A percentile compares a stretch with the other conserved stretches of the same genome.
phyloP scores from a whole-genome alignment of 139 green algal genomes.

The Chlamydomonas sp. region DNA sequence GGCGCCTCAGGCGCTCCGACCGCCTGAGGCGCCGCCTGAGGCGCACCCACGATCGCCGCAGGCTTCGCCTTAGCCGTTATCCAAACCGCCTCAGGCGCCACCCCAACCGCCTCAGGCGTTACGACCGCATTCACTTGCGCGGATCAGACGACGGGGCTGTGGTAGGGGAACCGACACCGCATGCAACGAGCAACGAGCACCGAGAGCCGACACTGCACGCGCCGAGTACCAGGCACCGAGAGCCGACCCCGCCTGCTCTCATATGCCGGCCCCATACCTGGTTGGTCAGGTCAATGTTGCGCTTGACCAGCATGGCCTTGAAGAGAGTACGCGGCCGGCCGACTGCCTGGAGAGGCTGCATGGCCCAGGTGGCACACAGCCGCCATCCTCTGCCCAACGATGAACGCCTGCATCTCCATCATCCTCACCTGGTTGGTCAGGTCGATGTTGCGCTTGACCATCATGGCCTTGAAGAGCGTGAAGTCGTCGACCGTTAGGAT shows the following conservation, averaged over 20 bases:
- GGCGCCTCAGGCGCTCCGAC: too few species aligned
- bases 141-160: too few species aligned
- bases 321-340: slow-evolving; percentile 35
- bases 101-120: too few species aligned
- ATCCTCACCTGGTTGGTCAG: slow-evolving; percentile 49
- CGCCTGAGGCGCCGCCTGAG: too few species aligned
- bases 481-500: slow-evolving; percentile 67
- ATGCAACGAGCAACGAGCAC: not conserved
- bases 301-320: slow-evolving; percentile 58
- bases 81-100: too few species aligned
- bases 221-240: not conserved
- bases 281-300: slow-evolving; percentile 52
- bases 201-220: not conserved
- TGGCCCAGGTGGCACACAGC: not conserved
- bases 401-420: not conserved
- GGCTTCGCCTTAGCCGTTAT: too few species aligned
- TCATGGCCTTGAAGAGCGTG: slow-evolving; percentile 62
- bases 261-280: slow-evolving; percentile 37
- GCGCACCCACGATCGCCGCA: too few species aligned
- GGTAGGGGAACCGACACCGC: not conserved
- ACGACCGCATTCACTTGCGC: too few species aligned
- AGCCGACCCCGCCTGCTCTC: slow-evolving; percentile 11
- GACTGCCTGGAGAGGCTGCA: slow-evolving; percentile 9
- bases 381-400: not conserved
- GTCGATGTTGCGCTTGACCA: slow-evolving; percentile 58